Evolutionary conservation across 331 rosid species (phyloP), one percentile per base, ranked within the genome.

Genomic region (Malus hybrid): DNA sequence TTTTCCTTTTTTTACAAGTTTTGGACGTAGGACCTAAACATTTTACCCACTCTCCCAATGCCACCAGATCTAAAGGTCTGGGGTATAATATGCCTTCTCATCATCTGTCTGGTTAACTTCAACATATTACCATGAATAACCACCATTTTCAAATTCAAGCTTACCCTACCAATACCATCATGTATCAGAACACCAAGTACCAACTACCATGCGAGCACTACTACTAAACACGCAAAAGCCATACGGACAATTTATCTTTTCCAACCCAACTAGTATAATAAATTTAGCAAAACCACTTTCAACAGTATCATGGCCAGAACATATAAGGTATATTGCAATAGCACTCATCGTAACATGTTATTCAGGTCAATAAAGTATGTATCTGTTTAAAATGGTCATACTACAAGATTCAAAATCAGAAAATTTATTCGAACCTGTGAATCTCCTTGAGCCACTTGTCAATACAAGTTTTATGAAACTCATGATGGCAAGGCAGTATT

Each of bases 381-480:
- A 16, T 75, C 24, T 32, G 63, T 66, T 34, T n/a, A 65, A 28
- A 36, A 73, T 60, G 63, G 68, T 34, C 62, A 12, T 55, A 55
- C 58, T 78, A 68, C 70, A 76, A 56, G 61, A 74, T 61, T 70
- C 62, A 58, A 63, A 61, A 56, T 55, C 63, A 30, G 55, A 15
- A 3, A 66, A 72, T 24, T 20, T 29, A 16, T 63, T 60, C 64
- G 36, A 85, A 95, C 99, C 99, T 92, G 86, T 95, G 99, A 78
- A 92, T 88, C 87, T 95, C 99, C 84, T 92, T 95, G 76, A 95
- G 87, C 99, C 99, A 95, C 82, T 95, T 95, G 97, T 95, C 99
- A 69, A 95, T 71, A 70, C 99, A 95, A 33, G 97, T 76, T 63
- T 86, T 84, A 69, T 95, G 99, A 74, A 90, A 95, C 67, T 95